phyloP scores from a whole-genome alignment of 2,329 filamentous ascomycete genomes.

The Gliomastix tumulicola region DNA sequence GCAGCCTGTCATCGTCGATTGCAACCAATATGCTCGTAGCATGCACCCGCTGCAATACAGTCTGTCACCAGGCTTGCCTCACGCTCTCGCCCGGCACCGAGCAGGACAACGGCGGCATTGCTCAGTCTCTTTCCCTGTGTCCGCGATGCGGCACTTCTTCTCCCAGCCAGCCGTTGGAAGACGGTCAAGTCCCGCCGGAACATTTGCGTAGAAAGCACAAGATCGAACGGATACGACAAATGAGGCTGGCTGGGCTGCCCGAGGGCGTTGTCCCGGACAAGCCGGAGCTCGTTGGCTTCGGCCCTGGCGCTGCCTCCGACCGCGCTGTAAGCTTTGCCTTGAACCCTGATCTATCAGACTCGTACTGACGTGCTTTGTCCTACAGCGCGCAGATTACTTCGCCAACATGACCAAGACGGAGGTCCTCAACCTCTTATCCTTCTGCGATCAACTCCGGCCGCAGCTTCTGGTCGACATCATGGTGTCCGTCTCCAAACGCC shows the following conservation, averaged over 20 bases:
- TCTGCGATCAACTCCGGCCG: constrained; percentile 31
- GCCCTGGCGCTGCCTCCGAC: constrained; percentile 21
- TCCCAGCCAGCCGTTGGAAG: neutral
- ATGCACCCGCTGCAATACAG: no score
- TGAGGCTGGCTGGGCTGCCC: constrained; percentile 22
- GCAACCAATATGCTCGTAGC: no score
- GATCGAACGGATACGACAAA: constrained; percentile 21
- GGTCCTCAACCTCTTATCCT: constrained; percentile 29
- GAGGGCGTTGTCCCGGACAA: constrained; percentile 22
- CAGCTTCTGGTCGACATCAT: constrained; percentile 32
- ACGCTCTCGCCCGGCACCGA: no score
- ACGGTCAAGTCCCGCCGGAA: constrained; percentile 5
- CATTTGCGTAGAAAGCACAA: constrained; percentile 12
- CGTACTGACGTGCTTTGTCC: neutral
- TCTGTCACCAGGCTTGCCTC: no score
- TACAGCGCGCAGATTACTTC: constrained; percentile 31
- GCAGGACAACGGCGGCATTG: no score
- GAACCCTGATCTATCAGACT: no score
- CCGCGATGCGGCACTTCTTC: constrained; percentile 2
- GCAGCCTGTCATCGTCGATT: no score
- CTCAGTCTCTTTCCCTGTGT: constrained; percentile 9
- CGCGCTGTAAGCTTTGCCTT: constrained; percentile 19
- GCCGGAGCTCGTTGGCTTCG: constrained; percentile 29
- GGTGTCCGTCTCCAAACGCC: constrained; percentile 32
- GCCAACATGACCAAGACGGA: constrained; percentile 25